Base-by-base conservation (phyloP, 768 basidiomycete species). In the Boletus fagicola region DNA sequence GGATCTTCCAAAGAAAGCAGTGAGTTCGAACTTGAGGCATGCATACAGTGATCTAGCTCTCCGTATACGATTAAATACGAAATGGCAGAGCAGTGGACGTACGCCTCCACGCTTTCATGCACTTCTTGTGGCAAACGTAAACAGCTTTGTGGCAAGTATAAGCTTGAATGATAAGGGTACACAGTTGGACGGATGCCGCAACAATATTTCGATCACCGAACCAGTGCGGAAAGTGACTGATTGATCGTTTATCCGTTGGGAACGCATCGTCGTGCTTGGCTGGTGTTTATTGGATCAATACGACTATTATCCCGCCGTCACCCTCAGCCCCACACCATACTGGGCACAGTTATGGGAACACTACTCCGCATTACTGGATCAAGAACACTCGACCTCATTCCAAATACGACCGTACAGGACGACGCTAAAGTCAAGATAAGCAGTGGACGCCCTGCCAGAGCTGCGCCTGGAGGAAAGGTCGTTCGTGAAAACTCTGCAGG, bases 381-480 rank as follows among this genome's bases (percentile, higher is more conserved):
- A 51, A 13, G 51, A 45, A 54, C 53, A 33, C 55, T 52, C 15
- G 55, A 52, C 47, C 53, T 56, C 22, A 20, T 33, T 40, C 51
- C 49, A 4, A 42, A 28, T 5, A 31, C 44, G 7, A 36, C 52
- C 28, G 22, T 61, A 18, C 10, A 38, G 9, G 58, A 47, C 1
- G 53, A 57, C 16, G 55, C 44, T 20, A 51, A 55, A 36, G 31
- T 60, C 22, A 60, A 50, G 44, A 38, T 60, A 46, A 52, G 47
- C 35, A 47, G 28, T 9, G 53, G 44, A 28, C 53, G 31, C 22
- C 57, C 54, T 22, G 20, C 24, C 4, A 30, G 50, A 55, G 5
- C 12, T 57, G 20, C 47, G 53, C 9, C 54, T 58, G 57, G 56
- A 60, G 42, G 31, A 77, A 54, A 46, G 51, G 33, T 62, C 51